These are phyloP conservation scores for Phylloporus sp. DNA, from an alignment of 768 basidiomycete species.

Conservation along the genomic window DNA sequence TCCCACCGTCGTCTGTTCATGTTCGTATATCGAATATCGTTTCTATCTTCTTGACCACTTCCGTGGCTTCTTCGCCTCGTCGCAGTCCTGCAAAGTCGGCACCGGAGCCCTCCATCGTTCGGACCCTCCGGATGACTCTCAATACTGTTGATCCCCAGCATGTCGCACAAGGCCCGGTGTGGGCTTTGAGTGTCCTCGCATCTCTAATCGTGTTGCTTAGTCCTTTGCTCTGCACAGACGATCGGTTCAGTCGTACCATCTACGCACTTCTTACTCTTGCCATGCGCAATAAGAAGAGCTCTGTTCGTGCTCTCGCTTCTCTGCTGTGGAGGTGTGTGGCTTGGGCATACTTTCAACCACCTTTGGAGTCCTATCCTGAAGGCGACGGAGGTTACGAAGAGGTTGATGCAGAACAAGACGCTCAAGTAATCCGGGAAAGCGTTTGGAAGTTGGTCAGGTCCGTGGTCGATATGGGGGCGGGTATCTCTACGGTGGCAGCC, in stretches of 20 bases:
- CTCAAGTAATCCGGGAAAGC: constrained; percentile 28
- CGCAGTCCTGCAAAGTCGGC: constrained; percentile 33
- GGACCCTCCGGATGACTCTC: constrained; percentile 64
- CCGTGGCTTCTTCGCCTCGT: constrained; percentile 32
- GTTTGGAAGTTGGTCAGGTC: constrained; percentile 48
- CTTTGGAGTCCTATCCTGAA: constrained; percentile 23
- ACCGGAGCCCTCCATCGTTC: constrained; percentile 50
- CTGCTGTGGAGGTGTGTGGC: constrained; percentile 60
- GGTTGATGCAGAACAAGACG: constrained; percentile 23
- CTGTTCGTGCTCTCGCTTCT: constrained; percentile 56
- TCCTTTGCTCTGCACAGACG: constrained; percentile 44
- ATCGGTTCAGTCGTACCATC: constrained; percentile 41
- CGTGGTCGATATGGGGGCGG: constrained; percentile 56
- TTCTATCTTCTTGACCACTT: constrained; percentile 43
- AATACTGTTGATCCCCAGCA: constrained; percentile 48
- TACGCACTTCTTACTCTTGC: constrained; percentile 49
- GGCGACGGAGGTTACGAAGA: constrained; percentile 20
- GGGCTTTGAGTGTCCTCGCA: constrained; percentile 67
- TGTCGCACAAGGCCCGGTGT: constrained; percentile 71
- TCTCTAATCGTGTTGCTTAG: constrained; percentile 64
- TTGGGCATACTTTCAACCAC: constrained; percentile 64
- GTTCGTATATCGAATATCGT: constrained; percentile 48
- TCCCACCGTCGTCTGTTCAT: constrained; percentile 47
- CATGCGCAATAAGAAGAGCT: constrained; percentile 57
- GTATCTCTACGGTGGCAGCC: constrained; percentile 51